Evolutionary conservation across 176 grass and related monocot genomes (phyloP), one percentile per base, ranked within the genome.

Genomic region (Neostapfia colusana): DNA sequence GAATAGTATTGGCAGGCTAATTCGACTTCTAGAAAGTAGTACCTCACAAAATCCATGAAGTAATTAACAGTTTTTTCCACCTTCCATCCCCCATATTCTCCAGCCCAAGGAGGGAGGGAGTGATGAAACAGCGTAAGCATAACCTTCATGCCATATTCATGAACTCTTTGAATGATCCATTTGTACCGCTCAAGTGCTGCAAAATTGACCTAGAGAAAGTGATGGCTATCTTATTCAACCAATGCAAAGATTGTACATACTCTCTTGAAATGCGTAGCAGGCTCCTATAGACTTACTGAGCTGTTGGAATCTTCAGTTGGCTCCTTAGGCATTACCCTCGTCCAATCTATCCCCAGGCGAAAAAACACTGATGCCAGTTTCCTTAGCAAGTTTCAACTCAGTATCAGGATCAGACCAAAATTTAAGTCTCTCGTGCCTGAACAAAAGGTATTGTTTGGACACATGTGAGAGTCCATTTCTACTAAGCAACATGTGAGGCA

Each of bases 321-420:
- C 44, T 93, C 87, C 74, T 84, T 92, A 13, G 84, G 95, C 87
- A 97, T 92, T 80, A 92, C 83, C 71, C 95, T 86, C 59, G 91
- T 81, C 95, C 95, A 97, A 83, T 97, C 89, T 66, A 97, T 83
- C 65, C 95, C 95, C 89, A 97, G 89, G 37, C 95, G 91, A 57
- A 97, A 97, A 93, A 75, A 93, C 86, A 44, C 58, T 90, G 23
- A 92, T 39, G 16, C 95, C 91, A 0, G 91, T 92, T 24, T 92
- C 89, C 72, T 97, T 97, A 40, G 88, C 95, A 67, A 97, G 86
- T 82, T 97, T 89, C 58, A 97, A 89, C 69, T 97, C 95, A 36
- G 73, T 88, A 57, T 98, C 91, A 51, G 95, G 95, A 80, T 98
- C 91, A 12, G 95, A 98, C 95, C 95, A 98, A 90, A 98, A 98